These are phyloP conservation scores for Fusarium aywerte DNA, from an alignment of 2,329 filamentous ascomycete species.

Conservation along the genomic window DNA sequence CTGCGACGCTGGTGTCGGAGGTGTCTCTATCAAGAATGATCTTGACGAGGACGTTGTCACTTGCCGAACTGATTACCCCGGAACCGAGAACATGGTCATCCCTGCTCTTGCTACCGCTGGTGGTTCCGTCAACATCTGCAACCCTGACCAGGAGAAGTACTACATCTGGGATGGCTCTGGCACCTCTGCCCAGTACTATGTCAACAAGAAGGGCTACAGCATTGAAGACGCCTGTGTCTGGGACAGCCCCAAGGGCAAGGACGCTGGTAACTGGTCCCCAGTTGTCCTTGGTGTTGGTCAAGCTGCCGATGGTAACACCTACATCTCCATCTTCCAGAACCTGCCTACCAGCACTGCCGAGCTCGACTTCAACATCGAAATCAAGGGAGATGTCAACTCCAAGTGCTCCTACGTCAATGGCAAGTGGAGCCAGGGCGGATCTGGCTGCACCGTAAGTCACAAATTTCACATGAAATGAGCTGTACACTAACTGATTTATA, in stretches of 20 bases:
- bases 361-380: conserved; percentile 83
- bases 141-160: conserved; percentile 76
- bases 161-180: conserved; percentile 78
- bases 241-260: conserved; percentile 63
- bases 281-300: conserved; percentile 83
- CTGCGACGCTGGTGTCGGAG: conserved; percentile 77
- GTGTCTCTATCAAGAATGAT: conserved; percentile 80
- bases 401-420: conserved; percentile 75
- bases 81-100: conserved; percentile 87
- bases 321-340: conserved; percentile 88
- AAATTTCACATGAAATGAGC: background rate
- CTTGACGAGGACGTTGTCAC: conserved; percentile 73
- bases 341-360: conserved; percentile 74
- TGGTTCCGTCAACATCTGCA: conserved; percentile 72
- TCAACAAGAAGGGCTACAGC: conserved; percentile 82
- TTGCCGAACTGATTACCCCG: conserved; percentile 97
- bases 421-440: conserved; percentile 65
- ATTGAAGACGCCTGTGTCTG: conserved; percentile 80
- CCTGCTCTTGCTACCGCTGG: conserved; percentile 74
- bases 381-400: conserved; percentile 70
- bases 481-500: conserved; percentile 45
- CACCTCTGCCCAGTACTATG: conserved; percentile 96
- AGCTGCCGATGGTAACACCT: conserved; percentile 72
- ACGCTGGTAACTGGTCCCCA: conserved; percentile 86
- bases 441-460: conserved; percentile 82